Evolutionary conservation across 176 grass and related monocot genomes (phyloP), one percentile per base, ranked within the genome.

Genomic region (Cymbopogon citratus): DNA sequence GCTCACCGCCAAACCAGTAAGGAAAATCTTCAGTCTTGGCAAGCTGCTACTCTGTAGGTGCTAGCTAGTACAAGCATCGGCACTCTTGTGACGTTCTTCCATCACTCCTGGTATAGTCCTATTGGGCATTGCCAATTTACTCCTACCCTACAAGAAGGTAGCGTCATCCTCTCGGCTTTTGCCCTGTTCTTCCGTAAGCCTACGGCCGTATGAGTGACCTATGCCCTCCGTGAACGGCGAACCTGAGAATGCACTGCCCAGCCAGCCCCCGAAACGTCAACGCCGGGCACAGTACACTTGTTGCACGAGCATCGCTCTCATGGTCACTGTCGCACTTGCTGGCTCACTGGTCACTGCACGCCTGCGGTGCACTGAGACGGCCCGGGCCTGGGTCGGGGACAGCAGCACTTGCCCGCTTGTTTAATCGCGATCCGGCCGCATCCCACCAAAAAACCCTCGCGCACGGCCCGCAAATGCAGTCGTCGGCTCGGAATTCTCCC

Each of bases 401-500:
- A 33, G 31, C 31, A 73, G 71, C 44, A 21, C 71, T 73, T 31
- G 27, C 49, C 3, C 43, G 8, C 16, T 82, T 40, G 33, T 84
- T 68, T 73, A 73, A 16, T 33, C 8, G 80, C 44, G 0, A 7
- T 43, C 25, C 36, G 80, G 40, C 19, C 49, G 66, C 35, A 44
- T 73, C 29, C 57, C 31, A 85, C 41, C 75, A 38, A 43, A 43
- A 49, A 21, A 48, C 5, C 31, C 31, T 19, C 43, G 74, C 54
- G 66, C 52, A 72, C 41, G 76, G 25, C 38, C 33, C 70, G 84
- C 69, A 60, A 25, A 66, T 60, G 84, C 77, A 74, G 36, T 66
- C 77, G 66, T 43, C 40, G 40, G 10, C 38, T 63, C 54, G 52
- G 69, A 12, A 8, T 34, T 18, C 46, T 23, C 61, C 45, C 77